These are phyloP conservation scores for Pestalotiopsis fici DNA, from an alignment of 2,329 filamentous ascomycete species.

Conservation along the genomic window DNA sequence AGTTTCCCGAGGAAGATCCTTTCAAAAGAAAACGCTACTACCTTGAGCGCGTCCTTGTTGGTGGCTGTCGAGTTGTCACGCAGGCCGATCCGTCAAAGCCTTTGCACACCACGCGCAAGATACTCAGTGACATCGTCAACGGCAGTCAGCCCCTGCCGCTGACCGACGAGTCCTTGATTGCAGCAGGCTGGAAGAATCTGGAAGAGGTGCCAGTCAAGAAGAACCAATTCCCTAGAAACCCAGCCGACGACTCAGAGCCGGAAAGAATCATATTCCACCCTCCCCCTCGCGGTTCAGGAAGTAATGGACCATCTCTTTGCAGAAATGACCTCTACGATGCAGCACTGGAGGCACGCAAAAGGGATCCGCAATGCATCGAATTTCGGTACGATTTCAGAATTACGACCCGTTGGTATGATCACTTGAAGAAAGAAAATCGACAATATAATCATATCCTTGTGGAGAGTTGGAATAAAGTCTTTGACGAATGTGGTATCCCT, in stretches of 20 bases:
- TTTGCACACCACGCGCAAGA: constrained; percentile 43
- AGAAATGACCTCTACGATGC: constrained; percentile 45
- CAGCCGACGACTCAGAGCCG: constrained; percentile 22
- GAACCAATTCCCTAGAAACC: constrained; percentile 18
- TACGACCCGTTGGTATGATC: constrained; percentile 54
- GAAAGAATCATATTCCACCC: constrained; percentile 48
- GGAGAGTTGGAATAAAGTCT: constrained; percentile 42
- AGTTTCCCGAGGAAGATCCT: constrained; percentile 23
- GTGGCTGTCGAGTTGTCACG: constrained; percentile 18
- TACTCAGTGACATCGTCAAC: constrained; percentile 32
- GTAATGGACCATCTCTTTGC: constrained; percentile 31
- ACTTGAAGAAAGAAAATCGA: constrained; percentile 46
- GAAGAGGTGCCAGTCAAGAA: constrained; percentile 9
- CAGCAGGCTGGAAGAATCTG: constrained; percentile 40
- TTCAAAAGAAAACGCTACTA: constrained; percentile 14
- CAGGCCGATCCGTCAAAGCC: constrained; percentile 33
- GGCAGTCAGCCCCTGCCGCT: constrained; percentile 38
- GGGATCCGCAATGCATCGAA: constrained; percentile 14
- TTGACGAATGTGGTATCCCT: constrained; percentile 18
- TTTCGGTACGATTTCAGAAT: constrained; percentile 45
- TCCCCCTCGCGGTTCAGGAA: constrained; percentile 30
- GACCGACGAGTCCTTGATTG: constrained; percentile 22
- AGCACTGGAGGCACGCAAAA: constrained; percentile 24
- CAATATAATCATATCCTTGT: constrained; percentile 52
- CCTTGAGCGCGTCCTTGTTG: constrained; percentile 47